phyloP scores from a whole-genome alignment of 257 asterid genomes.

The Linaria vulgaris region DNA sequence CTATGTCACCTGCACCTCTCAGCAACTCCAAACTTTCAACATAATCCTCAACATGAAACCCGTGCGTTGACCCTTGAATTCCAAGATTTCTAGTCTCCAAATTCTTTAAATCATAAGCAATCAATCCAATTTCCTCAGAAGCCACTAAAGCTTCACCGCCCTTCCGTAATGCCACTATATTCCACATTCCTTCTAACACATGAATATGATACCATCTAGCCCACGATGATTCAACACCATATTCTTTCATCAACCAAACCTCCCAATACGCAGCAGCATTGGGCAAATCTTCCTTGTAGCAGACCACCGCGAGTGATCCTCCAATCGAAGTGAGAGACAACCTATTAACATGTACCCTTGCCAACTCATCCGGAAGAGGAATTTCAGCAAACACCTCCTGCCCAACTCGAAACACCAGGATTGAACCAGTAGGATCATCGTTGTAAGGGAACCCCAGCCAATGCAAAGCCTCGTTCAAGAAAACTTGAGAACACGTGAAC shows the following conservation, averaged over 20 bases:
- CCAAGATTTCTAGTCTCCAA: constrained; percentile 29
- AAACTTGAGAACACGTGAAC: constrained; percentile 38
- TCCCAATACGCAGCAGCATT: constrained; percentile 23
- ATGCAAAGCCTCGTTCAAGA: constrained; percentile 42
- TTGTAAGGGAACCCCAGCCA: too few relatives aligned
- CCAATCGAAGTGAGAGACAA: too few relatives aligned
- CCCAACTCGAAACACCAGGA: too few relatives aligned
- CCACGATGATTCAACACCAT: constrained; percentile 59
- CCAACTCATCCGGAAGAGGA: too few relatives aligned
- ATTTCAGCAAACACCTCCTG: too few relatives aligned
- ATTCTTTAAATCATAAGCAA: constrained; percentile 32
- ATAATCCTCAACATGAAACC: constrained; percentile 42
- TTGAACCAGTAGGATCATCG: too few relatives aligned
- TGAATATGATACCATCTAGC: constrained; percentile 39
- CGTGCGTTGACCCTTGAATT: constrained; percentile 35
- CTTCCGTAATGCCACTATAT: constrained; percentile 42
- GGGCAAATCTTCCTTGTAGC: too few relatives aligned
- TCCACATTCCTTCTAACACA: constrained; percentile 20
- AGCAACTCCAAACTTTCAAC: too few relatives aligned
- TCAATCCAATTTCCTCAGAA: constrained; percentile 29
- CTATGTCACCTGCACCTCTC: too few relatives aligned
- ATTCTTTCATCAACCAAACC: too few relatives aligned
- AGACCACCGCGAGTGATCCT: too few relatives aligned
- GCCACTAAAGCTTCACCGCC: constrained; percentile 45
- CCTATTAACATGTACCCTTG: too few relatives aligned